Evolutionary conservation across 2,329 filamentous ascomycete genomes (phyloP).

Genomic region (Ophiostoma novo-ulmi): DNA sequence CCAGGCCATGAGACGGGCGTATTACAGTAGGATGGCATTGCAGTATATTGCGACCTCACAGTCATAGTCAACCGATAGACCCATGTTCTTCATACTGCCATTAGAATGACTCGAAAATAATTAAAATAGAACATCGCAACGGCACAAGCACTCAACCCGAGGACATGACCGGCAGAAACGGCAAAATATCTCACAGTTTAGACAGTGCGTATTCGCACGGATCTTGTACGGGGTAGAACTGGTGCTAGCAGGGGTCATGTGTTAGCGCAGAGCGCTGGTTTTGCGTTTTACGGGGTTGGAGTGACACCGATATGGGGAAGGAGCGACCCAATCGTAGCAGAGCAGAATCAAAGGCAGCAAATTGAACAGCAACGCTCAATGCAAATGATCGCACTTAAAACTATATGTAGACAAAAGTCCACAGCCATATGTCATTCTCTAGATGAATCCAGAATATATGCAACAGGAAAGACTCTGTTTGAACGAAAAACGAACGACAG

Average conservation of each 20-base stretch:
- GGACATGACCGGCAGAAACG: neutral
- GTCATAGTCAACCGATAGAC: neutral
- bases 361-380: neutral
- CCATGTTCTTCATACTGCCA: no score
- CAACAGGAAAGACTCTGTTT: no score
- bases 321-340: slow-evolving; percentile 9
- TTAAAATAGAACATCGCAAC: neutral
- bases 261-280: slow-evolving; percentile 17
- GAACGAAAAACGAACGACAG: neutral
- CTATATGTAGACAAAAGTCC: no score
- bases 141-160: neutral
- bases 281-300: slow-evolving; percentile 20
- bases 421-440: no score
- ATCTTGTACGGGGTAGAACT: slow-evolving; percentile 16
- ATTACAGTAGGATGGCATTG: neutral
- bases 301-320: slow-evolving; percentile 17
- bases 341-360: neutral
- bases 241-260: slow-evolving; percentile 10
- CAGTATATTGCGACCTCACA: neutral
- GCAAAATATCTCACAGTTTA: slow-evolving; percentile 12
- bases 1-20: neutral
- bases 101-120: no score
- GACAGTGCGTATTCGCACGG: slow-evolving; percentile 1
- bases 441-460: no score
- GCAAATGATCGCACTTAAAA: no score